Percentiles rank a stretch among this genome's conserved stretches.
Conservation (phyloP, 768 basidiomycete species). For the Postia placenta region DNA sequence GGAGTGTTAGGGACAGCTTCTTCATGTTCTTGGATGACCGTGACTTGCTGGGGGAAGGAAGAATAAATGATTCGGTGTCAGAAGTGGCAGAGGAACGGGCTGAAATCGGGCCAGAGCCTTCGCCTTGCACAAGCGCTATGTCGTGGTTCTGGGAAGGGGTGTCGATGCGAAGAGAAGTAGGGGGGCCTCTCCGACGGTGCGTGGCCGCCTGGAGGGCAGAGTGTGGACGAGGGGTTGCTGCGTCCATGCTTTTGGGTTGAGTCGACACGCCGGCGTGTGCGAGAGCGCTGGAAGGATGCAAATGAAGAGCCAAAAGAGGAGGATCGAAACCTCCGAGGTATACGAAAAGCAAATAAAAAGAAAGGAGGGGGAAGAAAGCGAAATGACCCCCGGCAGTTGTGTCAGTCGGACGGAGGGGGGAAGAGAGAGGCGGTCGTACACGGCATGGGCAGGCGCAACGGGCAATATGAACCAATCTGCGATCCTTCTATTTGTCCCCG, state of each 20-base stretch:
- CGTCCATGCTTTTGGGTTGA: slow-evolving; percentile 24
- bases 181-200: slow-evolving; percentile 46
- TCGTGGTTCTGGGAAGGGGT: slow-evolving; percentile 43
- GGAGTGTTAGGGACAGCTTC: slow-evolving; percentile 64
- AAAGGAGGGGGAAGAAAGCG: slow-evolving; percentile 15
- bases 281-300: slow-evolving; percentile 13
- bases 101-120: slow-evolving; percentile 38
- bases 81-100: slow-evolving; percentile 46
- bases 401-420: slow-evolving; percentile 7
- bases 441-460: slow-evolving; percentile 1
- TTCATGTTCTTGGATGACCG: slow-evolving; percentile 64
- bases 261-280: slow-evolving; percentile 41
- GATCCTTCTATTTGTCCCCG: background rate
- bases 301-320: background rate
- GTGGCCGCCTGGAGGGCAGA: slow-evolving; percentile 21
- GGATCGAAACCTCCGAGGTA: background rate
- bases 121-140: slow-evolving; percentile 43
- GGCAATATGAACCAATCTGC: slow-evolving; percentile 1
- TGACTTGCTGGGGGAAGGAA: slow-evolving; percentile 33
- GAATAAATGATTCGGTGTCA: slow-evolving; percentile 46
- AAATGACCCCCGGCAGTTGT: slow-evolving; percentile 13
- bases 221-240: slow-evolving; percentile 27
- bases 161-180: slow-evolving; percentile 53
- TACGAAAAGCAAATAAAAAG: slow-evolving; percentile 2
- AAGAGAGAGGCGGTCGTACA: slow-evolving; percentile 4